A percentile compares a stretch with the other conserved stretches of the same genome.
phyloP scores from a whole-genome alignment of 2,329 filamentous ascomycete genomes.

The Verticillium nonalfalfae region DNA sequence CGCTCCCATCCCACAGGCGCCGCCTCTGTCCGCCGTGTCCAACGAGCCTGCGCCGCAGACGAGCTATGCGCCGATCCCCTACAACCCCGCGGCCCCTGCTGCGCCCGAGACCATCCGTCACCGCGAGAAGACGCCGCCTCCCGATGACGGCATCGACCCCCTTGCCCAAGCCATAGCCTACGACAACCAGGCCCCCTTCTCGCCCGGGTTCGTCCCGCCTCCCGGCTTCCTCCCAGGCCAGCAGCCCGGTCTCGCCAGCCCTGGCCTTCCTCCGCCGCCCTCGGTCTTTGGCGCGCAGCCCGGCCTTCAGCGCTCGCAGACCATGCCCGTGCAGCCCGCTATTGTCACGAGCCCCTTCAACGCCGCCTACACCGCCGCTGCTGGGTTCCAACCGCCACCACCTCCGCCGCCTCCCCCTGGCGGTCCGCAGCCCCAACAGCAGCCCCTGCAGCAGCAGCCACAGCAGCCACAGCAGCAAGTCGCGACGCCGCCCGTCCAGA shows the following conservation, averaged over 20 bases:
- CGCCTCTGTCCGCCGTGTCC: constrained; percentile 29
- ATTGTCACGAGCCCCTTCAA: constrained; percentile 23
- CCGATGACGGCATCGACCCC: constrained; percentile 57
- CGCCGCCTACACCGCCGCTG: constrained; percentile 38
- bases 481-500: constrained; percentile 15
- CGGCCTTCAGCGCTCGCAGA: constrained; percentile 38
- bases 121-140: constrained; percentile 75
- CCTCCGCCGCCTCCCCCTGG: constrained; percentile 19
- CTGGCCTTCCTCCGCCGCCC: constrained; percentile 28
- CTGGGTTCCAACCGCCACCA: constrained; percentile 33
- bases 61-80: constrained; percentile 59
- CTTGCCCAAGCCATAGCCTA: constrained; percentile 51
- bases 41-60: constrained; percentile 19
- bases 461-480: constrained; percentile 6
- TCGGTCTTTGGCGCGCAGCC: constrained; percentile 39
- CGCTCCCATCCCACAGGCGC: constrained; percentile 30
- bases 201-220: constrained; percentile 42
- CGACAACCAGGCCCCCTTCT: constrained; percentile 48
- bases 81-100: constrained; percentile 73
- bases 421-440: constrained; percentile 13
- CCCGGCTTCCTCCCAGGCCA: constrained; percentile 38
- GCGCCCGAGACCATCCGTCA: constrained; percentile 66
- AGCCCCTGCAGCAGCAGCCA: background rate
- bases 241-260: constrained; percentile 24
- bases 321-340: constrained; percentile 41